These are phyloP conservation scores for Hypoxylon intermedium DNA, from an alignment of 495 filamentous ascomycete species.

Conservation along the genomic window DNA sequence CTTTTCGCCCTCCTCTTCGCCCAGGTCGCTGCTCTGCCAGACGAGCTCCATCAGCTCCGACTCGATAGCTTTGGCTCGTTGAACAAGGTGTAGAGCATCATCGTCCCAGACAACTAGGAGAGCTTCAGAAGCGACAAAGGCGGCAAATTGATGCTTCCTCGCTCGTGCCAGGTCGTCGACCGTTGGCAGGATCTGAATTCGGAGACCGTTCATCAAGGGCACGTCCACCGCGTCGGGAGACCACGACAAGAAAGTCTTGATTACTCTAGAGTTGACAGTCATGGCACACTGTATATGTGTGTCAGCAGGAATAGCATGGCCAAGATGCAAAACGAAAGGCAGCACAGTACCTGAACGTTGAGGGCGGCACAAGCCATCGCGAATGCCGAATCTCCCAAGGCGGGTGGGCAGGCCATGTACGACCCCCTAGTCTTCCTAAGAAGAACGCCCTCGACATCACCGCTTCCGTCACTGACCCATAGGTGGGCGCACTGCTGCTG, in stretches of 20 bases:
- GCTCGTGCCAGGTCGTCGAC: slow-evolving; percentile 71
- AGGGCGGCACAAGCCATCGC: slow-evolving; percentile 68
- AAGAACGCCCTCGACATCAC: slow-evolving; percentile 73
- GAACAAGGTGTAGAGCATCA: slow-evolving; percentile 70
- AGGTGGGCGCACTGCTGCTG: slow-evolving; percentile 75
- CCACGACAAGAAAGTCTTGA: slow-evolving; percentile 76
- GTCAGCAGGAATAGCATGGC: slow-evolving; percentile 8
- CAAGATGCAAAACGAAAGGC: background rate
- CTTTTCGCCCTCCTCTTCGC: slow-evolving; percentile 55
- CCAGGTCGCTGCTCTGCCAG: slow-evolving; percentile 63
- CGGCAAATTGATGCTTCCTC: slow-evolving; percentile 77
- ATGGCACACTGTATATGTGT: slow-evolving; percentile 69
- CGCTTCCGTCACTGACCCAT: slow-evolving; percentile 72
- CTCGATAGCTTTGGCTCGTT: slow-evolving; percentile 71
- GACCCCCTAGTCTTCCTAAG: slow-evolving; percentile 68
- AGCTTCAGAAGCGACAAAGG: slow-evolving; percentile 72
- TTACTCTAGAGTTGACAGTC: slow-evolving; percentile 78
- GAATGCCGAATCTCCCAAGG: slow-evolving; percentile 63
- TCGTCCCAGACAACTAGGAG: slow-evolving; percentile 80
- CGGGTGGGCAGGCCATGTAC: slow-evolving; percentile 73
- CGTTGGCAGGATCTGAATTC: slow-evolving; percentile 74
- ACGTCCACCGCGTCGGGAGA: slow-evolving; percentile 74
- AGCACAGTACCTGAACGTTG: slow-evolving; percentile 66
- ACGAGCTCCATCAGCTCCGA: slow-evolving; percentile 76
- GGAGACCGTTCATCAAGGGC: slow-evolving; percentile 75